phyloP scores from a whole-genome alignment of 2,329 filamentous ascomycete genomes.

The Didymella pinodella region DNA sequence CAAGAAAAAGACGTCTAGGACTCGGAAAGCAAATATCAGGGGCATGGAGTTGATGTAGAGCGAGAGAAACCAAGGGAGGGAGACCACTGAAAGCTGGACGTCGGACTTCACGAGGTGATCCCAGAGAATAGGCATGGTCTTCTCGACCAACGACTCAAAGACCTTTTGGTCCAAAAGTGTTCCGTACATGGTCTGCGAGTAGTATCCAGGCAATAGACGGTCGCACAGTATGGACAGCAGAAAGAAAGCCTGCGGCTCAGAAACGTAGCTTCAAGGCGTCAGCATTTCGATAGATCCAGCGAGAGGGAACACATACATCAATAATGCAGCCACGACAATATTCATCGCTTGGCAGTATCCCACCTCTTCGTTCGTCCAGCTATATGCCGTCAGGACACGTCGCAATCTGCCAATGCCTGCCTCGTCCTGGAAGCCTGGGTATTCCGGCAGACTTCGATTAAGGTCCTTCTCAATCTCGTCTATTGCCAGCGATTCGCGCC shows the following conservation, averaged over 20 bases:
- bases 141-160: conserved; percentile 97
- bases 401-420: conserved; percentile 91
- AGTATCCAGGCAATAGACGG: conserved; percentile 92
- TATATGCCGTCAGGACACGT: conserved; percentile 93
- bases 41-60: conserved; percentile 99
- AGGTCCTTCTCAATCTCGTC: conserved; percentile 99
- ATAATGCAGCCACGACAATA: conserved; percentile 94
- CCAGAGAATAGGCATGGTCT: conserved; percentile 98
- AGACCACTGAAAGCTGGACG: conserved; percentile 96
- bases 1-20: conserved; percentile 97
- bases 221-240: conserved; percentile 91
- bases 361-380: conserved; percentile 94
- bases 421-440: conserved; percentile 95
- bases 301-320: conserved; percentile 69
- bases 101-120: conserved; percentile 97
- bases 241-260: conserved; percentile 94
- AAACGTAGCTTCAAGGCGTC: conserved; percentile 76
- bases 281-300: conserved; percentile 28
- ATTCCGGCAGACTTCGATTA: conserved; percentile 94
- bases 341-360: conserved; percentile 99
- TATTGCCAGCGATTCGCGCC: conserved; percentile 90
- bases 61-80: conserved; percentile 96
- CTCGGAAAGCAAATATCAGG: conserved; percentile 93
- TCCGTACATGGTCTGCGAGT: conserved; percentile 99
- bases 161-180: conserved; percentile 96